Conservation (phyloP, 805 yeast genomes). For the Nakazawaea ambrosiae region DNA sequence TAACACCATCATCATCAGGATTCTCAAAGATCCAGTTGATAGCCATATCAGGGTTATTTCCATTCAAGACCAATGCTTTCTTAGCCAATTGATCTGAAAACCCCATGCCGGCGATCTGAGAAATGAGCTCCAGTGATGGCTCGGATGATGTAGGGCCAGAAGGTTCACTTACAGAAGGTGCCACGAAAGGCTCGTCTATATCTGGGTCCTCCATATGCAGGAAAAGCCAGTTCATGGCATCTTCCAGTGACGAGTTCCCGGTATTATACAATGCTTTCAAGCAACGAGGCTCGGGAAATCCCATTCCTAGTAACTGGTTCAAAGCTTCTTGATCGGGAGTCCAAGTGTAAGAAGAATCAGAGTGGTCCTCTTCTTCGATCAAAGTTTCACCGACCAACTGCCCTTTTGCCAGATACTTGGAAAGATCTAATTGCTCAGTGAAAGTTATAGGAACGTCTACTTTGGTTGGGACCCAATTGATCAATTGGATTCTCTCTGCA, state of each 20-base stretch:
- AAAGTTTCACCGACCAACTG: conserved; percentile 32
- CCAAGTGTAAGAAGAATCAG: conserved; percentile 13
- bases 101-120: conserved; percentile 67
- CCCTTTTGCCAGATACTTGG: conserved; percentile 32
- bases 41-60: conserved; percentile 63
- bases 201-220: conserved; percentile 82
- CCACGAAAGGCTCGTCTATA: conserved; percentile 56
- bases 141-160: conserved; percentile 8
- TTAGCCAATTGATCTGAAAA: conserved; percentile 56
- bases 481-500: conserved; percentile 74
- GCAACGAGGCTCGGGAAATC: conserved; percentile 69
- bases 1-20: conserved; percentile 68
- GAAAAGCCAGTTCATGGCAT: conserved; percentile 87
- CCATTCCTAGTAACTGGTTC: conserved; percentile 65
- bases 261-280: conserved; percentile 65
- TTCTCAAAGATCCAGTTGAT: conserved; percentile 87
- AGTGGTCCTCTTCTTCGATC: conserved; percentile 30
- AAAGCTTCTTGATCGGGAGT: conserved; percentile 49
- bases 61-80: conserved; percentile 60
- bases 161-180: conserved; percentile 25
- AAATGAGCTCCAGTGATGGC: conserved; percentile 33
- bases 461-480: conserved; percentile 87
- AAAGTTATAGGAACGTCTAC: conserved; percentile 62
- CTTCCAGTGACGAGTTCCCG: conserved; percentile 56
- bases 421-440: conserved; percentile 38